A percentile compares a stretch with the other conserved stretches of the same genome.
These are phyloP conservation scores for Tolypocladium ovalisporum DNA, from an alignment of 2,329 filamentous ascomycete species.

Conservation along the genomic window DNA sequence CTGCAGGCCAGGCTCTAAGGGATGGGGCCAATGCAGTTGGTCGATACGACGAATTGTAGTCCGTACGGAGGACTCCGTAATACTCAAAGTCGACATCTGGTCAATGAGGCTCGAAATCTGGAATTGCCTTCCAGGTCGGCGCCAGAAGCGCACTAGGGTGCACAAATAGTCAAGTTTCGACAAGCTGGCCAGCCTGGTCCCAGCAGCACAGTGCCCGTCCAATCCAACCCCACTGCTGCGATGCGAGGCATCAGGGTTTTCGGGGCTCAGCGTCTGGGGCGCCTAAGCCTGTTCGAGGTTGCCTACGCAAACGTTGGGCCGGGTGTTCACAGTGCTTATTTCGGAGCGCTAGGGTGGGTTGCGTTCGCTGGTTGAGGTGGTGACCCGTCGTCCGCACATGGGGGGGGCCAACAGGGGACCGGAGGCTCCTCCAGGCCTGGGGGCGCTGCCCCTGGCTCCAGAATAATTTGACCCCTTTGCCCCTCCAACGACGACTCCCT, in stretches of 20 bases:
- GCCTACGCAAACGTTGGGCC: background rate
- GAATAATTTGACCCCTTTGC: slow-evolving; percentile 24
- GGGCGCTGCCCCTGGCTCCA: slow-evolving; percentile 15
- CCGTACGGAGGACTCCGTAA: no score
- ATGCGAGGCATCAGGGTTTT: background rate
- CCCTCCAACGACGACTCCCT: slow-evolving; percentile 26
- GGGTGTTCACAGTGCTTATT: background rate
- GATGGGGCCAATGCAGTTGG: background rate
- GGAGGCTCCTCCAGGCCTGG: background rate
- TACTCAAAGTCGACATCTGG: background rate
- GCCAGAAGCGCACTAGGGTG: background rate
- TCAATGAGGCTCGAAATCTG: background rate
- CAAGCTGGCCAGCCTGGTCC: background rate
- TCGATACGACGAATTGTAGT: background rate
- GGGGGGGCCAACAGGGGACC: background rate
- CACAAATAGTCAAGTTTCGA: background rate
- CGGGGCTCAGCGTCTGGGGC: background rate
- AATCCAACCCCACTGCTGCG: background rate
- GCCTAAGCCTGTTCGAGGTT: background rate
- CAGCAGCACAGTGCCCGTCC: background rate
- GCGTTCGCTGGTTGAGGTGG: background rate
- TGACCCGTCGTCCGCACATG: background rate
- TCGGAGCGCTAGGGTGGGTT: background rate
- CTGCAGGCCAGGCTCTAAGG: no score
- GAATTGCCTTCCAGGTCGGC: background rate